These are phyloP conservation scores for Apiotrichum laibachii DNA, from an alignment of 1,284 basidiomycete species.

Conservation along the genomic window DNA sequence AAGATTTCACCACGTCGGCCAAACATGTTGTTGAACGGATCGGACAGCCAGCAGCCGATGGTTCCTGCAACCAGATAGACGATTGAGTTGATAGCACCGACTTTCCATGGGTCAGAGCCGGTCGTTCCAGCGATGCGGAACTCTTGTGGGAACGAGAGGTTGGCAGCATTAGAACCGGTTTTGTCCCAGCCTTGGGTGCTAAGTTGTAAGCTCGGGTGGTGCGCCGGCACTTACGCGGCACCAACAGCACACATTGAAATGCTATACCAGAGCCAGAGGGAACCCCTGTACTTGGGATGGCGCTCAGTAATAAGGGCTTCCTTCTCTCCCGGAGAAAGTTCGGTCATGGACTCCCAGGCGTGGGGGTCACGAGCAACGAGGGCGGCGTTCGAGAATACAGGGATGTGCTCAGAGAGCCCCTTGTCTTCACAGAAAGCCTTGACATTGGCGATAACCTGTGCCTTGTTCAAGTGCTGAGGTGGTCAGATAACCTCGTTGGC, in stretches of 20 bases:
- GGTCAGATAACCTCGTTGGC: too few species aligned
- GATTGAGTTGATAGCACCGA: slow-evolving; percentile 70
- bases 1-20: slow-evolving; percentile 77
- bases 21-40: slow-evolving; percentile 66
- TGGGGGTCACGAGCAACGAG: slow-evolving; percentile 61
- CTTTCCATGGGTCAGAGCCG: slow-evolving; percentile 51
- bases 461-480: too few species aligned
- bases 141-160: slow-evolving; percentile 64
- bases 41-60: too few species aligned
- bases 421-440: slow-evolving; percentile 59
- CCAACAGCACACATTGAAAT: too few species aligned
- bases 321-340: slow-evolving; percentile 64
- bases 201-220: too few species aligned
- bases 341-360: slow-evolving; percentile 55
- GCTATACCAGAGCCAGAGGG: too few species aligned
- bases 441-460: slow-evolving; percentile 58
- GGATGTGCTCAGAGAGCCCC: slow-evolving; percentile 48
- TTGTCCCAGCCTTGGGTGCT: slow-evolving; percentile 48
- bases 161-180: slow-evolving; percentile 55
- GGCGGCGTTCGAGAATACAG: slow-evolving; percentile 60
- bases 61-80: slow-evolving; percentile 62
- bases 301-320: slow-evolving; percentile 55
- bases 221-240: too few species aligned
- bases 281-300: too few species aligned
- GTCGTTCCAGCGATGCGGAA: slow-evolving; percentile 60